A percentile compares a stretch with the other conserved stretches of the same genome.
phyloP scores from a whole-genome alignment of 805 yeast species.

The Nakazawaea ernobii region DNA sequence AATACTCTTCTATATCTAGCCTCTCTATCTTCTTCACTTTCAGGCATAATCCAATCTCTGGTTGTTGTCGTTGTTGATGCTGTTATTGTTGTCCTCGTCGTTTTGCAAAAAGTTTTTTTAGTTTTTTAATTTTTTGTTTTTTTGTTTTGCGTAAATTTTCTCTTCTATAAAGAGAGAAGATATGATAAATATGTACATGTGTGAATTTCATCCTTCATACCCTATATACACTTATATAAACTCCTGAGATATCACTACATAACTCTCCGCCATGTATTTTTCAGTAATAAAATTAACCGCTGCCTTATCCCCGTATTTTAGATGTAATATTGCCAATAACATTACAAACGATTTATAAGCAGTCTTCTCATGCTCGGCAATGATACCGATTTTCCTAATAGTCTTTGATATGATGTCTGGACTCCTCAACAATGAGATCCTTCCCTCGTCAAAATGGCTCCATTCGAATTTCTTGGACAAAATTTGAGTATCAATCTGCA shows the following conservation, averaged over 20 bases:
- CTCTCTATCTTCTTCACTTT: conserved; percentile 22
- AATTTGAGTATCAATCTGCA: neutral
- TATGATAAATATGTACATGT: no score
- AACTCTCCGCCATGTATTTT: neutral
- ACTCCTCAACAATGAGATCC: neutral
- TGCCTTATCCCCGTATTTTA: neutral
- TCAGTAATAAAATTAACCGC: neutral
- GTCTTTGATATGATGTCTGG: neutral
- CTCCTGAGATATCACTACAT: neutral
- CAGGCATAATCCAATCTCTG: neutral
- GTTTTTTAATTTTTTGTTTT: no score
- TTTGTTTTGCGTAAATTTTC: no score
- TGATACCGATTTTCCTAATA: neutral
- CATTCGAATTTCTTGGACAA: neutral
- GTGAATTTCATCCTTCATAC: neutral
- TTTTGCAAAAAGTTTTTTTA: no score
- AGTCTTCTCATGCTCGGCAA: neutral
- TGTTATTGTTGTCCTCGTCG: no score
- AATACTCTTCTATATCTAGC: conserved; percentile 36
- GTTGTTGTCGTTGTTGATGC: no score
- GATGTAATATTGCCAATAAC: neutral
- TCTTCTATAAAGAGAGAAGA: no score
- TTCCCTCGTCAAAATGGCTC: neutral
- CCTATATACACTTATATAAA: neutral
- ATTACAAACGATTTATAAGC: neutral